Conservation (phyloP, 495 filamentous ascomycete genomes). For the Penicillium subrubescens region DNA sequence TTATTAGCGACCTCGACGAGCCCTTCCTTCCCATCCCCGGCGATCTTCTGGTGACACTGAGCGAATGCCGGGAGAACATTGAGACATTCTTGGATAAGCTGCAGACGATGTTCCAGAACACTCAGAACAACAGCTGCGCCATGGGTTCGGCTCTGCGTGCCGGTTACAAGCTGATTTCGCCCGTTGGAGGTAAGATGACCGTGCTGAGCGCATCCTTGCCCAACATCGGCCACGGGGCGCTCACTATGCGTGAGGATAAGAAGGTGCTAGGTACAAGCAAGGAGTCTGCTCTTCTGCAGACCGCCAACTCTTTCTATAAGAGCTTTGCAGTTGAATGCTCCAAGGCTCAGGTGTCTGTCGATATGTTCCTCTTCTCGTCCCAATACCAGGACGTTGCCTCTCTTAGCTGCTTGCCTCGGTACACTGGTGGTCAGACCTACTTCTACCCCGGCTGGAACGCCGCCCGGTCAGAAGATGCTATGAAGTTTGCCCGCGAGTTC, state of each 20-base stretch:
- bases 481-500: constrained; percentile 96
- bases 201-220: constrained; percentile 88
- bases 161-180: constrained; percentile 91
- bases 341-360: constrained; percentile 96
- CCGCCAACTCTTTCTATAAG: constrained; percentile 95
- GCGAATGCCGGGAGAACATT: constrained; percentile 86
- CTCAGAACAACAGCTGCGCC: constrained; percentile 79
- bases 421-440: constrained; percentile 97
- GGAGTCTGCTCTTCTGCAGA: constrained; percentile 84
- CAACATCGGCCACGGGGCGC: constrained; percentile 86
- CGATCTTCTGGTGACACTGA: constrained; percentile 88
- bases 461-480: constrained; percentile 86
- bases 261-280: constrained; percentile 93
- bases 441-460: constrained; percentile 99
- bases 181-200: constrained; percentile 90
- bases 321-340: constrained; percentile 98
- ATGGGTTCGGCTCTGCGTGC: constrained; percentile 93
- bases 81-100: constrained; percentile 89
- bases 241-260: constrained; percentile 95
- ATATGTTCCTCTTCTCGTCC: constrained; percentile 98
- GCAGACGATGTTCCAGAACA: constrained; percentile 95
- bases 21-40: constrained; percentile 93
- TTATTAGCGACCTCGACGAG: constrained; percentile 94
- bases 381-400: constrained; percentile 97
- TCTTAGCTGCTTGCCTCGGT: constrained; percentile 89